Evolutionary conservation across 345 rosid species (phyloP), one percentile per base, ranked within the genome.

Genomic region (Gossypium turneri): DNA sequence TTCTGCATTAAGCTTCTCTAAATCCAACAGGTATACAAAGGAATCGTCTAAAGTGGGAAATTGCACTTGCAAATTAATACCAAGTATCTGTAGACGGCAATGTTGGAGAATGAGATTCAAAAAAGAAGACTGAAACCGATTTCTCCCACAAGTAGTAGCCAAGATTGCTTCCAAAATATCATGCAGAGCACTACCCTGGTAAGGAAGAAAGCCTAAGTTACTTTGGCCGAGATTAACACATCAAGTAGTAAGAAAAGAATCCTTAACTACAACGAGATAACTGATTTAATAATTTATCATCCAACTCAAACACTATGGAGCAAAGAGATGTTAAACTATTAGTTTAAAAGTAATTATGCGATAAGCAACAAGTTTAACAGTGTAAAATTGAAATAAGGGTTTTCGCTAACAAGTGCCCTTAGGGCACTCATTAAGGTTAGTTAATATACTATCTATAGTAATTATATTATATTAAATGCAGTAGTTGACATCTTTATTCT

Each of bases 111-210:
- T 48, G 74, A 88, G 89, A 86, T 90, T 88, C 75, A 82, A 75
- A 82, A 88, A 78, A 19, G 92, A 85, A 70, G 78, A 84, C 75
- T 80, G 82, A 24, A 86, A 76, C 79, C 80, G 73, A 70, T 73
- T 84, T 75, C 81, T 86, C 75, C 82, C 77, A 44, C 86, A 72
- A 67, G 72, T 76, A 16, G 68, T 78, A 48, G 50, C 76, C 74
- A 85, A 75, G 72, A 92, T 75, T 76, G 82, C 84, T 77, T 82
- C 86, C 80, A 94, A 83, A 70, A 87, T 77, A 34, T 81, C 90
- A 77, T 92, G 98, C 74, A 92, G 81, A 79, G 85, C 75, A 70
- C 81, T 75, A 72, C 97, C 98, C 97, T 92, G 89, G 65, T 58
- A 73, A 67, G 67, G 41, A 56, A 80, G 67, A 71, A 78, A 44